Conservation (phyloP, 352 stramenopile genomes). For the Globisporangium orthogonon region DNA sequence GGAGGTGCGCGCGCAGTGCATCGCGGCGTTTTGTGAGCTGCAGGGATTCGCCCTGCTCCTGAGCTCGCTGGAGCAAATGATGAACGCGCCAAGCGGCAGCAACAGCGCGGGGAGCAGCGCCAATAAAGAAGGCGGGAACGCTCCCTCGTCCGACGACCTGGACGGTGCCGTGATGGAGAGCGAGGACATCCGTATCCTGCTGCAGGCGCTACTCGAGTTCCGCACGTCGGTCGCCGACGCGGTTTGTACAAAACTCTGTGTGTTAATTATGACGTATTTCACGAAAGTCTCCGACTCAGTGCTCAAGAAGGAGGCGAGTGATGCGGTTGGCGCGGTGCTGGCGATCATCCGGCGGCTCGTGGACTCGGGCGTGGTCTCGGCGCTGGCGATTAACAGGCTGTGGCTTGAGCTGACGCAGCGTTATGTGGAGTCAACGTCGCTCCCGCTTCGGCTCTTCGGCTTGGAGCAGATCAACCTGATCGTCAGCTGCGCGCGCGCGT, state of each 20-base stretch:
- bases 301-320: conserved; percentile 83
- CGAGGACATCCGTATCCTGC: conserved; percentile 72
- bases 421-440: conserved; percentile 88
- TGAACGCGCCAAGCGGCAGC: conserved; percentile 11
- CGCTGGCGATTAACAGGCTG: conserved; percentile 54
- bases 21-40: conserved; percentile 75
- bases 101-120: not conserved
- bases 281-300: conserved; percentile 69
- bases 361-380: conserved; percentile 47
- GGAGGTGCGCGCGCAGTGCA: conserved; percentile 79
- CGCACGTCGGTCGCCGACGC: conserved; percentile 53
- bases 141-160: conserved; percentile 14
- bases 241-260: conserved; percentile 58
- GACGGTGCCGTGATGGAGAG: conserved; percentile 53
- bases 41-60: conserved; percentile 75
- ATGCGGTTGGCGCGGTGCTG: conserved; percentile 76
- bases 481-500: conserved; percentile 78
- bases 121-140: conserved; percentile 23
- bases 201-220: conserved; percentile 79
- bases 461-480: conserved; percentile 93
- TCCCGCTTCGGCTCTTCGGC: conserved; percentile 92
- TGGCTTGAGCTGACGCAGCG: conserved; percentile 81
- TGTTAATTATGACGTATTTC: conserved; percentile 81
- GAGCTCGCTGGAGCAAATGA: conserved; percentile 64
- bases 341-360: conserved; percentile 71